These are phyloP conservation scores for Leptographium lundbergii DNA, from an alignment of 2,329 filamentous ascomycete genomes.

Conservation along the genomic window DNA sequence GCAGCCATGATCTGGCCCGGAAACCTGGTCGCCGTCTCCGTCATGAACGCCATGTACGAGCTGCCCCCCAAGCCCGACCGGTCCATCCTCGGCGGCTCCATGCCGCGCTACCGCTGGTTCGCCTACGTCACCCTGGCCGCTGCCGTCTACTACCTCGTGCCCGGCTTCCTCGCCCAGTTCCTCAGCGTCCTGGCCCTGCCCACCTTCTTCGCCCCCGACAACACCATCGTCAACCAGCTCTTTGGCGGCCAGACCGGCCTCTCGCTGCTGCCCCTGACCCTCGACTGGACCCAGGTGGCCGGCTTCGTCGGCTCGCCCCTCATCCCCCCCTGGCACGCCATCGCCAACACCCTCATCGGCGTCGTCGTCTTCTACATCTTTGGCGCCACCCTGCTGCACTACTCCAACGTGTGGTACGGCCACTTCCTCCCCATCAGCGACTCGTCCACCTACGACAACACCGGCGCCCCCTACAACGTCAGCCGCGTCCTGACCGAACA, in stretches of 20 bases:
- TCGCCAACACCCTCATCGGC: constrained; percentile 59
- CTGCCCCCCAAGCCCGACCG: constrained; percentile 34
- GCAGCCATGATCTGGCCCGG: constrained; percentile 66
- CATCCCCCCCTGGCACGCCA: constrained; percentile 60
- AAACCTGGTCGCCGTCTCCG: constrained; percentile 50
- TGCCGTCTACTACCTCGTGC: constrained; percentile 42
- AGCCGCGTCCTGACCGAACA: constrained; percentile 47
- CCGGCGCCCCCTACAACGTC: constrained; percentile 50
- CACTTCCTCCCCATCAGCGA: constrained; percentile 58
- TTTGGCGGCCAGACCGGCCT: constrained; percentile 34
- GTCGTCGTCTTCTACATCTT: constrained; percentile 53
- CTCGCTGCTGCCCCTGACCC: constrained; percentile 29
- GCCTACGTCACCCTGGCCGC: constrained; percentile 26
- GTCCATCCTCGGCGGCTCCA: constrained; percentile 46
- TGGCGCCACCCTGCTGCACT: constrained; percentile 48
- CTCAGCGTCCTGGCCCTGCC: constrained; percentile 34
- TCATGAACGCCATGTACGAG: constrained; percentile 66
- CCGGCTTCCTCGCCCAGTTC: constrained; percentile 34
- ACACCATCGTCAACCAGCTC: constrained; percentile 32
- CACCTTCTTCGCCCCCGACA: constrained; percentile 35
- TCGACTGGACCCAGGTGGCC: constrained; percentile 49
- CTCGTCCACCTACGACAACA: constrained; percentile 60
- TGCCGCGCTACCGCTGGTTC: constrained; percentile 44
- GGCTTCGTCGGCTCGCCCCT: constrained; percentile 57
- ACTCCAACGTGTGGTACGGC: constrained; percentile 50